A percentile compares a stretch with the other conserved stretches of the same genome.
phyloP scores from a whole-genome alignment of 2,329 filamentous ascomycete genomes.

The Herpotrichia juniperi region DNA sequence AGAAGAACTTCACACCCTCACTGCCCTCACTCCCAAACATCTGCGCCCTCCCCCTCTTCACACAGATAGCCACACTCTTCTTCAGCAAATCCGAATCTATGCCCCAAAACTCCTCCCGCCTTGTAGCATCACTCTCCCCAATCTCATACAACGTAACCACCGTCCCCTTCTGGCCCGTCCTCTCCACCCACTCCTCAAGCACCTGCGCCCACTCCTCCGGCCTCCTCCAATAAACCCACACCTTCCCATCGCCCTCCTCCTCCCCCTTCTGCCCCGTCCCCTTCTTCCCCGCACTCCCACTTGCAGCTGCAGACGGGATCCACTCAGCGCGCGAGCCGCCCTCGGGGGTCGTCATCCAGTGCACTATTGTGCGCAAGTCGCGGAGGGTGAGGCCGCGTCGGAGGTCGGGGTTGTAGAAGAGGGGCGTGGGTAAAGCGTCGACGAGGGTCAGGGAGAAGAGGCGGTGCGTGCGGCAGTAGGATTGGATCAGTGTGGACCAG shows the following conservation, averaged over 20 bases:
- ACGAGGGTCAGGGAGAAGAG: slow-evolving; percentile 76
- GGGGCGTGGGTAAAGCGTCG: slow-evolving; percentile 57
- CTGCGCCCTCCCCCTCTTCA: slow-evolving; percentile 90
- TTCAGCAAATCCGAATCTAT: slow-evolving; percentile 83
- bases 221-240: slow-evolving; percentile 83
- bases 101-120: slow-evolving; percentile 75
- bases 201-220: slow-evolving; percentile 88
- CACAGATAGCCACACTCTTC: slow-evolving; percentile 78
- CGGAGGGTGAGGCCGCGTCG: slow-evolving; percentile 55
- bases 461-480: slow-evolving; percentile 80
- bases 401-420: slow-evolving; percentile 59
- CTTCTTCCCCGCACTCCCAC: slow-evolving; percentile 19
- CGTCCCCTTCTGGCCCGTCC: slow-evolving; percentile 84
- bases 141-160: slow-evolving; percentile 95
- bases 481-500: slow-evolving; percentile 84
- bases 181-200: slow-evolving; percentile 80
- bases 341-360: slow-evolving; percentile 61
- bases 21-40: slow-evolving; percentile 84
- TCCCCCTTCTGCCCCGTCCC: slow-evolving; percentile 6
- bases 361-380: slow-evolving; percentile 60
- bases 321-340: slow-evolving; percentile 70
- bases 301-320: slow-evolving; percentile 48
- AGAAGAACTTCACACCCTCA: slow-evolving; percentile 97
- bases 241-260: slow-evolving; percentile 45
- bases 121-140: slow-evolving; percentile 80